A percentile compares a stretch with the other conserved stretches of the same genome.
phyloP scores from a whole-genome alignment of 179 eudicot genomes.

The Drosera spatulata region DNA sequence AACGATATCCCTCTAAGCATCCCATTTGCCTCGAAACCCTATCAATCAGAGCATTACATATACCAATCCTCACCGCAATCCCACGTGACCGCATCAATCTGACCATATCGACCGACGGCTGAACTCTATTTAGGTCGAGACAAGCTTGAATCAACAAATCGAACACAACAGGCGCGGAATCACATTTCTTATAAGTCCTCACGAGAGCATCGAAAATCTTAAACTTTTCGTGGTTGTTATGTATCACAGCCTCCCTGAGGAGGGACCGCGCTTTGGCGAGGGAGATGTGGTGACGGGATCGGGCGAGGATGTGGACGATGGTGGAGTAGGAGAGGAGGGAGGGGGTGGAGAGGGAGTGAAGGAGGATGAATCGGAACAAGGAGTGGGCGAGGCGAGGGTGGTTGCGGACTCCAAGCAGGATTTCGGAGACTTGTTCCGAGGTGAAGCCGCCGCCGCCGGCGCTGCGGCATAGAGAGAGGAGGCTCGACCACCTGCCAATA shows the following conservation, averaged over 20 bases:
- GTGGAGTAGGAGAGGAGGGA: constrained; percentile 51
- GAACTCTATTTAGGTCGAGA: constrained; percentile 32
- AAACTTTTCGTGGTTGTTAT: not conserved
- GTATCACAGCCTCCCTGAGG: constrained; percentile 13
- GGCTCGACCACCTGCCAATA: constrained; percentile 24
- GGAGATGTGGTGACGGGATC: constrained; percentile 37
- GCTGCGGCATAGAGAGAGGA: constrained; percentile 44
- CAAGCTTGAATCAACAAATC: constrained; percentile 49
- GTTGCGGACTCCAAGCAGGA: constrained; percentile 46
- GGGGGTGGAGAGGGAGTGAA: constrained; percentile 29
- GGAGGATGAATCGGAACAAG: constrained; percentile 52
- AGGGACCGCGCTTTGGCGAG: constrained; percentile 12
- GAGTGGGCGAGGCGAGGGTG: constrained; percentile 47
- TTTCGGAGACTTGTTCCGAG: constrained; percentile 42
- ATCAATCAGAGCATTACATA: constrained; percentile 40
- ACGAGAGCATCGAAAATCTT: constrained; percentile 32
- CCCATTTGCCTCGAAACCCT: constrained; percentile 27
- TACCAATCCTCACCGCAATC: constrained; percentile 19
- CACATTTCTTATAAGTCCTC: constrained; percentile 40
- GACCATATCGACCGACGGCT: constrained; percentile 37
- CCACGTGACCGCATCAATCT: constrained; percentile 26
- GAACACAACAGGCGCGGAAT: constrained; percentile 85
- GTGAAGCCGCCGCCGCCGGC: too few relatives aligned
- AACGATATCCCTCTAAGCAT: constrained; percentile 45
- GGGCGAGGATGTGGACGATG: constrained; percentile 62